Evolutionary conservation across 805 yeast species (phyloP), one percentile per base, ranked within the genome.

Genomic region (Myxozyma vanderwaltii): DNA sequence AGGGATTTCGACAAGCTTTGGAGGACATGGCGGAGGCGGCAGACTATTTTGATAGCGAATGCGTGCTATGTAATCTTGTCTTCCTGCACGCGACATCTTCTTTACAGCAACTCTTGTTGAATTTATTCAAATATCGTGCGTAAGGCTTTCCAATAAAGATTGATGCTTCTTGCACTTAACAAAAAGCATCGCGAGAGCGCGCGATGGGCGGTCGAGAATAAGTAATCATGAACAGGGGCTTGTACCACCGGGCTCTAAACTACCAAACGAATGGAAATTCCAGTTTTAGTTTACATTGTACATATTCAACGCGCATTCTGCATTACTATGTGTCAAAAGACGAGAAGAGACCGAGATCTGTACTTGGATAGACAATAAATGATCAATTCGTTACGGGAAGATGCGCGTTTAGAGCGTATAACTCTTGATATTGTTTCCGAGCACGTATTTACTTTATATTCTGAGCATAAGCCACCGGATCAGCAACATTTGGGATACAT

Each of bases 21-120:
- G 97, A 47, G 96, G 90, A 62, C 94, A 80, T 24, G 92, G 87
- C 8, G 98, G 98, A 1, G 97, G 91, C 4, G 99, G 99, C 24
- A 94, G 78, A 68, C 84, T 88, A 72, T 94, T 94, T 59, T 83
- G 83, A 73, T 91, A 92, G 69, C 96, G 82, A 54, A 88, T 82
- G 67, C 87, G 86, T 47, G 96, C 95, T 56, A 77, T 71, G 58
- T 74, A 77, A 63, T 76, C 80, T 63, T 75, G 78, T 31, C 76
- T 58, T 19, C 48, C 61, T 15, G 61, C 53, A 2, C 65, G 59
- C 41, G 65, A 63, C 65, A 62, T 62, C 21, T 40, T 33, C 29
- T 24, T 17, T 49, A 33, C 13, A 21, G 13, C 24, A 21, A 15
- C 2, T 26, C n/a, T n/a, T 29, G 41, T 19, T 10, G 52, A 17